Evolutionary conservation across 202 grass and related monocot genomes (phyloP).

Genomic region (Zizania palustris): DNA sequence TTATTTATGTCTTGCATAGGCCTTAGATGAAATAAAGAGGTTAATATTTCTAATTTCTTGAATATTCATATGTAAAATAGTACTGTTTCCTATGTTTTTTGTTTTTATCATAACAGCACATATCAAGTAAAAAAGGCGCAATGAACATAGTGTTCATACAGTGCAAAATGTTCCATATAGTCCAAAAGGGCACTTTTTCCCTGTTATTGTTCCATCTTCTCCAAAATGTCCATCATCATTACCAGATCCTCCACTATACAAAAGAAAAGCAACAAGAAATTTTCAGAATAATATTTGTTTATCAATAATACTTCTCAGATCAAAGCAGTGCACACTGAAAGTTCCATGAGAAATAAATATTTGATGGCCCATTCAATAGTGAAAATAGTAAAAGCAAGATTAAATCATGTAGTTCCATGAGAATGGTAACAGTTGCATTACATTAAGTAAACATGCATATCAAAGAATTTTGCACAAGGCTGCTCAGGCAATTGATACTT

Average conservation of each 20-base stretch:
- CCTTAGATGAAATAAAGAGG: conserved; percentile 25
- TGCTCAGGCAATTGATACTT: background rate
- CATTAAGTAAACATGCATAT: conserved; percentile 24
- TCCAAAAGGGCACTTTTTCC: conserved; percentile 83
- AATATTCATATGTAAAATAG: conserved; percentile 8
- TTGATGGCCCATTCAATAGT: conserved; percentile 11
- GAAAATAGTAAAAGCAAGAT: background rate
- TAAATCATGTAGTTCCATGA: conserved; percentile 1
- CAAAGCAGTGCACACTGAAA: background rate
- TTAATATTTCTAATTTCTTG: background rate
- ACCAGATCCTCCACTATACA: conserved; percentile 79
- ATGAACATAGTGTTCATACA: conserved; percentile 56
- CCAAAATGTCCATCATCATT: conserved; percentile 67
- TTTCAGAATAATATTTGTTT: conserved; percentile 30
- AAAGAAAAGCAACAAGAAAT: conserved; percentile 30
- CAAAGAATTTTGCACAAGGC: conserved; percentile 1
- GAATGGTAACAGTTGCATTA: conserved; percentile 13
- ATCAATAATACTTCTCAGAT: conserved; percentile 35
- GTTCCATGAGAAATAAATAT: conserved; percentile 23
- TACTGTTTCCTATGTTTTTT: background rate
- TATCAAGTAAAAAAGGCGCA: conserved; percentile 8
- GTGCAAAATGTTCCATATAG: conserved; percentile 95
- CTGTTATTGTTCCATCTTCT: conserved; percentile 76
- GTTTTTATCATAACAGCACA: conserved; percentile 14
- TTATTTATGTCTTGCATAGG: background rate